Percentiles rank a stretch among this genome's conserved stretches.
Conservation (phyloP, 1,284 basidiomycete species). For the Austroboletus olivaceoglutinosus region DNA sequence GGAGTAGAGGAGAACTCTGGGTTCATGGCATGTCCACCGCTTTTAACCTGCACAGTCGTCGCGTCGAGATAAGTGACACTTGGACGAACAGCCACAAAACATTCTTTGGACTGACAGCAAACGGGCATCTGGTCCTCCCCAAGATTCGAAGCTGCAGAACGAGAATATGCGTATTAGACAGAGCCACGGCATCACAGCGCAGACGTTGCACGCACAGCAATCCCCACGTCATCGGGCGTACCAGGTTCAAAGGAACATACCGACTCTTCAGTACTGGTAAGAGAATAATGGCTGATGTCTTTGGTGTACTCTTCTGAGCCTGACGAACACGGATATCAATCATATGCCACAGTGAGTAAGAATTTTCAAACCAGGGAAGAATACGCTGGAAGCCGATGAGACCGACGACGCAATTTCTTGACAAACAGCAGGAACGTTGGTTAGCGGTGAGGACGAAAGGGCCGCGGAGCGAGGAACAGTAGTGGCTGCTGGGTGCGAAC, state of each 20-base stretch:
- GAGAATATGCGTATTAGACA: background rate
- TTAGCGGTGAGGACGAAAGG: background rate
- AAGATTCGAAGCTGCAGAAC: conserved; percentile 35
- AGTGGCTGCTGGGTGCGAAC: background rate
- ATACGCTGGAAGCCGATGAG: conserved; percentile 33
- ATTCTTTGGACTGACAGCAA: conserved; percentile 20
- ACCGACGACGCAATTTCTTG: conserved; percentile 24
- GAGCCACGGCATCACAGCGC: background rate
- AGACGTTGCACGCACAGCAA: background rate
- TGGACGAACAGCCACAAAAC: background rate
- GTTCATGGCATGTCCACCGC: conserved; percentile 46
- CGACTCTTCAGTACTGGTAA: background rate
- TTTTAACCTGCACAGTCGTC: conserved; percentile 41
- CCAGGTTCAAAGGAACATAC: background rate
- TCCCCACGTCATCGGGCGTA: background rate
- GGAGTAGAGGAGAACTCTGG: conserved; percentile 36
- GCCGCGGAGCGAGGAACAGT: background rate
- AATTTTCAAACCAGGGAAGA: conserved; percentile 31
- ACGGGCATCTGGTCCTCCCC: conserved; percentile 36
- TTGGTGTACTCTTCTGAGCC: background rate
- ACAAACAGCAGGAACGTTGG: conserved; percentile 17
- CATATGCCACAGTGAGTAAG: background rate
- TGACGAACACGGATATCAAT: background rate
- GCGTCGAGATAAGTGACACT: conserved; percentile 2
- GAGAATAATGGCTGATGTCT: background rate